A percentile compares a stretch with the other conserved stretches of the same genome.
These are phyloP conservation scores for Skeletonema menzelii DNA, from an alignment of 108 stramenopile genomes.

Conservation along the genomic window DNA sequence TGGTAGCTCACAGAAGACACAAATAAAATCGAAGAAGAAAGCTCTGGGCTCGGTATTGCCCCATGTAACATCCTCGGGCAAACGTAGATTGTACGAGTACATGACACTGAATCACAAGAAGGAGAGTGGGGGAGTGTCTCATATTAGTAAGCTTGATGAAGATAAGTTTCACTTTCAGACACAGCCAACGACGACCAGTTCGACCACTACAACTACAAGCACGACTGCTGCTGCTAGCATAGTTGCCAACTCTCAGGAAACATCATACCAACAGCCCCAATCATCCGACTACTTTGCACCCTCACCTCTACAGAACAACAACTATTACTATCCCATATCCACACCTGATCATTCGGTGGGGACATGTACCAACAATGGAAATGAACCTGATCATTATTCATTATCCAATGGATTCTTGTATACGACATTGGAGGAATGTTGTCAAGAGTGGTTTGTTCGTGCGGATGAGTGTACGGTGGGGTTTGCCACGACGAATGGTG, in stretches of 20 bases:
- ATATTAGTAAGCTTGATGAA: neutral
- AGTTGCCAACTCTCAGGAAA: neutral
- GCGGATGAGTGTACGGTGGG: conserved; percentile 10
- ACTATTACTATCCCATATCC: neutral
- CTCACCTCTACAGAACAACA: neutral
- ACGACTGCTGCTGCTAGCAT: neutral
- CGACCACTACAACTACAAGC: neutral
- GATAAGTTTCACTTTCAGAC: neutral
- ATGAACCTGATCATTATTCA: neutral
- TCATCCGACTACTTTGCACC: too few species aligned
- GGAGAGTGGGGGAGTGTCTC: neutral
- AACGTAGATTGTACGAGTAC: neutral
- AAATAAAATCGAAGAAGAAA: too few species aligned
- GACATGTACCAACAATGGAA: conserved; percentile 4
- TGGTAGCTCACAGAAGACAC: too few species aligned
- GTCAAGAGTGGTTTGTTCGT: conserved; percentile 21
- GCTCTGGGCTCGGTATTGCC: neutral
- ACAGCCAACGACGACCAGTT: neutral
- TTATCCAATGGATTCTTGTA: conserved; percentile 3
- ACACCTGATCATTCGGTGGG: neutral
- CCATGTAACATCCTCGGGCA: neutral
- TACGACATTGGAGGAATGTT: conserved; percentile 4
- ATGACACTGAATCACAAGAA: neutral
- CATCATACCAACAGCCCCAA: too few species aligned
- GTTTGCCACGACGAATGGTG: neutral